Conservation (phyloP, 768 basidiomycete species). For the Naganishia randhawae region DNA sequence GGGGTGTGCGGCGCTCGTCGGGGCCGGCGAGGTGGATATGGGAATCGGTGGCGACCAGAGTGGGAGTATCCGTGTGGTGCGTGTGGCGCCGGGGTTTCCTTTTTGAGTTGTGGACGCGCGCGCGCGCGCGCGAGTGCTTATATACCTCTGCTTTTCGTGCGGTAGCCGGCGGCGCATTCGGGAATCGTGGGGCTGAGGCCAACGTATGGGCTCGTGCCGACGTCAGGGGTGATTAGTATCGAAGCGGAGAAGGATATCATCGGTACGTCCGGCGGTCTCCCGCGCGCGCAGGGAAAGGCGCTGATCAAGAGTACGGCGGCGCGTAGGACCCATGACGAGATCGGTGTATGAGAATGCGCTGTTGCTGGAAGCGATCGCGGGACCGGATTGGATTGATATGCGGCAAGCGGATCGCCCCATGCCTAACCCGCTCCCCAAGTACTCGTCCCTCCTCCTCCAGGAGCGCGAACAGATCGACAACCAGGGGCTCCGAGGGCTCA, state of each 20-base stretch:
- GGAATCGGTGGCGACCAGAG: conserved; percentile 58
- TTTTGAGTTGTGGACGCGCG: not conserved
- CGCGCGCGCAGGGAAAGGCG: not conserved
- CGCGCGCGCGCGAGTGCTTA: too few species aligned
- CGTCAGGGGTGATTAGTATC: conserved; percentile 55
- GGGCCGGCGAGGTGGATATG: conserved; percentile 53
- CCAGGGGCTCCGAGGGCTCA: conserved; percentile 46
- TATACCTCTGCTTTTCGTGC: too few species aligned
- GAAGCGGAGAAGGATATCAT: conserved; percentile 54
- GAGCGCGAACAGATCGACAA: conserved; percentile 33
- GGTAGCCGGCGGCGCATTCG: conserved; percentile 52
- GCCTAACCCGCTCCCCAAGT: conserved; percentile 50
- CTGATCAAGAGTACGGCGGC: not conserved
- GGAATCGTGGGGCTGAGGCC: conserved; percentile 56
- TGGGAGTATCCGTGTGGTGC: conserved; percentile 53
- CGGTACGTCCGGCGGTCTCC: conserved; percentile 34
- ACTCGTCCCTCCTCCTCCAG: conserved; percentile 40
- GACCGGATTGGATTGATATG: conserved; percentile 55
- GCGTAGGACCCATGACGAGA: conserved; percentile 37
- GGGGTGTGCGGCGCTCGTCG: conserved; percentile 55
- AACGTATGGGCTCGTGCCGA: conserved; percentile 56
- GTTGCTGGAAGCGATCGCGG: conserved; percentile 54
- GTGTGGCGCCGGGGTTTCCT: not conserved
- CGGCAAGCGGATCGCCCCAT: conserved; percentile 52
- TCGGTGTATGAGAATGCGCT: conserved; percentile 54